Base-by-base conservation (phyloP, 108 stramenopile genomes). In the Skeletonema grethae region DNA sequence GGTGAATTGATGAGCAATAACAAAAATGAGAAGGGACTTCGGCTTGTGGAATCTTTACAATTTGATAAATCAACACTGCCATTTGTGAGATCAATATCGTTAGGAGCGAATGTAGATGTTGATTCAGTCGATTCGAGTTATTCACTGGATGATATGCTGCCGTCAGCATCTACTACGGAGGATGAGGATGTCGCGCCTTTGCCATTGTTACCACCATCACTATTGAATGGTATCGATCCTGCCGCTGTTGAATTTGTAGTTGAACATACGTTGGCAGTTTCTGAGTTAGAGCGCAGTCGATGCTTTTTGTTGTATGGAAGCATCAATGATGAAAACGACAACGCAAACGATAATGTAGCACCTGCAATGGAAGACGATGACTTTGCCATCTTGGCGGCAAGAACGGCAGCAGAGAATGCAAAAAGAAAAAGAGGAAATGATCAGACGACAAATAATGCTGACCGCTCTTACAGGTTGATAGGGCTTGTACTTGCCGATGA, bases 81-180 rank as follows among this genome's bases (percentile, higher is more conserved):
- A 12, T 82, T 79, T 43, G 56, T 72, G 5, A 63, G 88, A 63
- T 81, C 76, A 2, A 61, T 87, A 11, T 59, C 79, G 0, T 53
- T 90, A 24, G 65, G 84, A 28, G 75, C 76, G 18, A 82, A 88
- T 61, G 43, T 85, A 4, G 92, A 94, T 72, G 92, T 94, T 4
- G 92, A 94, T 70, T 63, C 82, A n/a, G 92, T 83, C 4, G 90
- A 94, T 80, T 90, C 78, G 16, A 75, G 67, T 29, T 86, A 75
- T 59, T 86, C 70, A 12, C 67, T 74, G 25, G 77, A 69, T 62
- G 72, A 36, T 18, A 29, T 76, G 32, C 46, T 69, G 1, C 34
- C 75, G 8, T 8, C 38, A 20, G 73, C 22, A 43, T 16, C 56
- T 12, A 15, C 15, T n/a, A n/a, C 41, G 3, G 41, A 43, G 3